phyloP scores from a whole-genome alignment of 257 asterid genomes.

The Nicotiana tomentosiformis region DNA sequence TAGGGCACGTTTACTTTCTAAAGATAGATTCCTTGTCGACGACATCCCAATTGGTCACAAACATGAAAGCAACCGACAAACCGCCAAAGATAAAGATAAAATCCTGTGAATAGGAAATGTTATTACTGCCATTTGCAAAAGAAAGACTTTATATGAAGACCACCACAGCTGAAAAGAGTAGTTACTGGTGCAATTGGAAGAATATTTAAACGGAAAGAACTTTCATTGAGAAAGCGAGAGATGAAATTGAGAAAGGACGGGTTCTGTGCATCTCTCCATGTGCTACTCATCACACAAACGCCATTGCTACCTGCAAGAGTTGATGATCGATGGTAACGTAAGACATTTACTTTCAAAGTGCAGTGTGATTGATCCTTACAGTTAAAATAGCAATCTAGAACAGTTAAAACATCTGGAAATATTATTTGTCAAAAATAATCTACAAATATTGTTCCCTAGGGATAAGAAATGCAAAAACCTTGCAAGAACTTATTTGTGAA shows the following conservation, averaged over 20 bases:
- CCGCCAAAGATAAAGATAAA: conserved; percentile 93
- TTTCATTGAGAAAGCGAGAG: conserved; percentile 65
- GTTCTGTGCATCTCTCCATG: conserved; percentile 77
- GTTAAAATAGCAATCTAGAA: background rate
- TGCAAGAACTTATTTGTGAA: background rate
- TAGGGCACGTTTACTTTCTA: conserved; percentile 37
- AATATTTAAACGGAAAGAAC: conserved; percentile 56
- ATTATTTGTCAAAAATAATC: background rate
- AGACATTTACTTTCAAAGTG: background rate
- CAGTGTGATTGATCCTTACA: background rate
- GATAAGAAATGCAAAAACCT: background rate
- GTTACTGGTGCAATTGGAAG: conserved; percentile 81
- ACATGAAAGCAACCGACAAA: conserved; percentile 75
- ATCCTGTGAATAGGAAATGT: conserved; percentile 45
- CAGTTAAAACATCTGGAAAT: background rate
- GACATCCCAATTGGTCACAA: conserved; percentile 60
- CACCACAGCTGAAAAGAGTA: conserved; percentile 12
- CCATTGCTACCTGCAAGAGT: conserved; percentile 56
- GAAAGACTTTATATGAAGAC: conserved; percentile 5
- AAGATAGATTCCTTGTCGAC: conserved; percentile 33
- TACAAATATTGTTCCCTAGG: background rate
- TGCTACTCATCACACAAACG: conserved; percentile 76
- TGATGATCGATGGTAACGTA: background rate
- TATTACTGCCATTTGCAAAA: conserved; percentile 5
- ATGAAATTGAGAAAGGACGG: conserved; percentile 82